Conservation (phyloP, 768 basidiomycete species). For the Macrocybe gigantea region DNA sequence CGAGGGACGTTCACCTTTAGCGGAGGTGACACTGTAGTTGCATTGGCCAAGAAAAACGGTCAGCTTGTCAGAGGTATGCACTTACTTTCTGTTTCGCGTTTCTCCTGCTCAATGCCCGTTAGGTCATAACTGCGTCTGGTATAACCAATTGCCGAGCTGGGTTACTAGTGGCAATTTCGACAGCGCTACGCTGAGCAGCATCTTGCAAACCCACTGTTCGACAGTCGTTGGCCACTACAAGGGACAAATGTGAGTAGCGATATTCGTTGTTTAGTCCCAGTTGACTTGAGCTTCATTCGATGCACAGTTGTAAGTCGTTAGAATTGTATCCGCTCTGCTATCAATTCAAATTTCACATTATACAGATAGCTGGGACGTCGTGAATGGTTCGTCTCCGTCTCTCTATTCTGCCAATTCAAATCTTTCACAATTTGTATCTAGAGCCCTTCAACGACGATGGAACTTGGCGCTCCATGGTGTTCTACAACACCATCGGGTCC, state of each 20-base stretch:
- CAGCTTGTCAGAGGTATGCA: constrained; percentile 38
- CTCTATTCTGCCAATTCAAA: constrained; percentile 5
- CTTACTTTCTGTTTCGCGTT: too few species aligned
- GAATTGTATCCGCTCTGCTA: background rate
- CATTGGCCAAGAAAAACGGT: constrained; percentile 37
- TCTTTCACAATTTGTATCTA: constrained; percentile 7
- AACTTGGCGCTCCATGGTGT: constrained; percentile 36
- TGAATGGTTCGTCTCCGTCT: constrained; percentile 24
- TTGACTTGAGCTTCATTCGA: background rate
- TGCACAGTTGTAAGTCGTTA: constrained; percentile 26
- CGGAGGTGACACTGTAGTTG: constrained; percentile 36
- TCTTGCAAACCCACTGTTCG: constrained; percentile 42
- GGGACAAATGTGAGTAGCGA: constrained; percentile 37
- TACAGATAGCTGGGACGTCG: constrained; percentile 34
- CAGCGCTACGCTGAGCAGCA: constrained; percentile 32
- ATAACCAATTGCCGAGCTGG: constrained; percentile 49
- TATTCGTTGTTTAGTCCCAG: background rate
- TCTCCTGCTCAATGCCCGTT: too few species aligned
- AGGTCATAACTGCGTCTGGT: constrained; percentile 46
- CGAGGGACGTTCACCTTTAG: constrained; percentile 42
- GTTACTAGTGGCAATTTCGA: constrained; percentile 37
- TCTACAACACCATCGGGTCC: constrained; percentile 33
- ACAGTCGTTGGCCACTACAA: constrained; percentile 48
- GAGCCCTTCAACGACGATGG: constrained; percentile 43
- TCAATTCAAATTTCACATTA: constrained; percentile 11